Conservation (phyloP, 2,329 filamentous ascomycete species). For the Mycosphaerelloides madeirae region DNA sequence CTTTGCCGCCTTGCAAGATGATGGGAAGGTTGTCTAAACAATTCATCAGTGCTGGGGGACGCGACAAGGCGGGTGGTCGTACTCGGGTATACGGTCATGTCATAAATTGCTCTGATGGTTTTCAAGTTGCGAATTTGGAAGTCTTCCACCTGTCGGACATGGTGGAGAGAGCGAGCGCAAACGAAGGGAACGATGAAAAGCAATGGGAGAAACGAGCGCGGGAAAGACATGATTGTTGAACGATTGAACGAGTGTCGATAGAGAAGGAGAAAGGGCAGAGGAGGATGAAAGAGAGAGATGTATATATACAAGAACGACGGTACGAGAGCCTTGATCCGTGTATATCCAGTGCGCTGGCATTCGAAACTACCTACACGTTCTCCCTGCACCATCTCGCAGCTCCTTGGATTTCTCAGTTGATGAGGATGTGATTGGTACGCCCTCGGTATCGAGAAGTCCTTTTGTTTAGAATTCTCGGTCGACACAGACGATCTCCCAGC, state of each 20-base stretch:
- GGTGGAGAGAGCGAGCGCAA: background rate
- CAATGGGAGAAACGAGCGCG: background rate
- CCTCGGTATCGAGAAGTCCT: too few relatives aligned
- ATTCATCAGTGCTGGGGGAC: background rate
- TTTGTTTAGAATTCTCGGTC: too few relatives aligned
- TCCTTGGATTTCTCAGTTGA: too few relatives aligned
- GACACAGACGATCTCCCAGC: too few relatives aligned
- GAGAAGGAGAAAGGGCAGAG: background rate
- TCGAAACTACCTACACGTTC: too few relatives aligned
- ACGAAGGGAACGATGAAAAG: background rate
- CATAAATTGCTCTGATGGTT: slow-evolving; percentile 5
- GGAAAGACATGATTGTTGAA: background rate
- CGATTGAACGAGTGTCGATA: background rate
- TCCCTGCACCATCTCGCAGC: too few relatives aligned
- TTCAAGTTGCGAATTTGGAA: slow-evolving; percentile 2
- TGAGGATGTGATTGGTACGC: too few relatives aligned
- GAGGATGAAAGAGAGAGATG: background rate
- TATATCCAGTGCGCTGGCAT: too few relatives aligned
- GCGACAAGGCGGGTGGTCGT: background rate
- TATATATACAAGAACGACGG: too few relatives aligned
- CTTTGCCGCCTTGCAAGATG: slow-evolving; percentile 27
- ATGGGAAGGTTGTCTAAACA: slow-evolving; percentile 6
- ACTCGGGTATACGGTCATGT: slow-evolving; percentile 8
- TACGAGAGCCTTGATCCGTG: too few relatives aligned
- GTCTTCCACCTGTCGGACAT: too few relatives aligned